Percentiles rank a stretch among this genome's conserved stretches.
phyloP scores from a whole-genome alignment of 352 stramenopile genomes.

The Elongisporangium senticosum region DNA sequence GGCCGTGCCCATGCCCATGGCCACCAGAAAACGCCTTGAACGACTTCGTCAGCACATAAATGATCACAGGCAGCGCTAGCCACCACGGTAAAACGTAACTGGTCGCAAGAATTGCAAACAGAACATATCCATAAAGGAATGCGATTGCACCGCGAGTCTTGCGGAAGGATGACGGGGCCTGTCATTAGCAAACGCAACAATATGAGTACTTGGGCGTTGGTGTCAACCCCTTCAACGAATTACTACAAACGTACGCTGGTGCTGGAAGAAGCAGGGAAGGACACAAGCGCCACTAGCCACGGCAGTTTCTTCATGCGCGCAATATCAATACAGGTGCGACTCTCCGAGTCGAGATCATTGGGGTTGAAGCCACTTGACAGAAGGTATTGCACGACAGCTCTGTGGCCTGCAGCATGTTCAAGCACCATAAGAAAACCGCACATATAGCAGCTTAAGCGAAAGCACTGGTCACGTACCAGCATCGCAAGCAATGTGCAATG shows the following conservation, averaged over 20 bases:
- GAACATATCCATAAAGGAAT: conserved; percentile 36
- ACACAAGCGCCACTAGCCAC: conserved; percentile 21
- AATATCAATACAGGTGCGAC: conserved; percentile 37
- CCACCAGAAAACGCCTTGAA: conserved; percentile 33
- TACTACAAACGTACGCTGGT: neutral
- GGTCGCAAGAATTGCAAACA: conserved; percentile 50
- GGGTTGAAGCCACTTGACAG: conserved; percentile 51
- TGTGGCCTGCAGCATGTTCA: conserved; percentile 20
- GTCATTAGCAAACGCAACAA: neutral
- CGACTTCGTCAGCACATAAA: conserved; percentile 42
- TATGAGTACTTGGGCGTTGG: neutral
- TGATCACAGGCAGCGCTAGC: conserved; percentile 53
- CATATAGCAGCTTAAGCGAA: neutral
- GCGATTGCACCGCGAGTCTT: conserved; percentile 45
- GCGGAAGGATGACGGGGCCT: conserved; percentile 45
- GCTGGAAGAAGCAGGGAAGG: neutral
- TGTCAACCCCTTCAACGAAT: neutral
- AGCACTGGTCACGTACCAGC: conserved; percentile 11
- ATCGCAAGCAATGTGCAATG: conserved; percentile 56
- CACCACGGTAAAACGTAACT: conserved; percentile 73
- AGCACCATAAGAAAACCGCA: neutral
- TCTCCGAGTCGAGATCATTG: conserved; percentile 34
- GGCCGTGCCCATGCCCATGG: conserved; percentile 34
- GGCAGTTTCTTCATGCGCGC: conserved; percentile 23
- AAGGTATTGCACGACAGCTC: conserved; percentile 66